Percentiles rank a stretch among this genome's conserved stretches.
Evolutionary conservation across 108 stramenopile genomes (phyloP).

Genomic region (Nitzschia sp.): DNA sequence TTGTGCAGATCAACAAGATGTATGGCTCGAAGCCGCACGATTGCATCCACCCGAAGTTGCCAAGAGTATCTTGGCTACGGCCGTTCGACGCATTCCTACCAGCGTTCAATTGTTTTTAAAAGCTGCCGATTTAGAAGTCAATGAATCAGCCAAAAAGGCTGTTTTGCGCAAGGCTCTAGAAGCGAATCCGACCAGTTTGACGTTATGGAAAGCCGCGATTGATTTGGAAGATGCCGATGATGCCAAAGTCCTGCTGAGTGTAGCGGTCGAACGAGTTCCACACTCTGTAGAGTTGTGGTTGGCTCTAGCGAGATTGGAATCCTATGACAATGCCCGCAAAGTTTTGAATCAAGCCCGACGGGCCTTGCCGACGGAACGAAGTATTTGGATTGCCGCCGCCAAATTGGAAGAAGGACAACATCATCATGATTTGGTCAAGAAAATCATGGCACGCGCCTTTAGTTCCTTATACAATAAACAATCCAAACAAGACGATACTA

Average conservation of each 20-base stretch:
- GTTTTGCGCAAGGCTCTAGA: conserved; percentile 95
- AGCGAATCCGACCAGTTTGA: conserved; percentile 88
- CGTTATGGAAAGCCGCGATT: conserved; percentile 96
- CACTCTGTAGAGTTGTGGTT: conserved; percentile 97
- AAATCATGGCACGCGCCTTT: conserved; percentile 82
- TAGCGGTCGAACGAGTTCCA: conserved; percentile 97
- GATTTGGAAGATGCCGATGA: conserved; percentile 95
- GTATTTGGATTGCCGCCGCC: conserved; percentile 96
- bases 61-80: conserved; percentile 88
- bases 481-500: conserved; percentile 22
- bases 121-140: conserved; percentile 80
- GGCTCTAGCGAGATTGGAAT: conserved; percentile 95
- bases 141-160: conserved; percentile 85
- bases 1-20: conserved; percentile 93
- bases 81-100: conserved; percentile 63
- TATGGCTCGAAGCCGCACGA: conserved; percentile 98
- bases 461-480: conserved; percentile 53
- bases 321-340: conserved; percentile 94
- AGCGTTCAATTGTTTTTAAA: conserved; percentile 79
- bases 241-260: conserved; percentile 88
- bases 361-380: conserved; percentile 88
- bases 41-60: conserved; percentile 87
- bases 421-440: conserved; percentile 68
- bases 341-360: conserved; percentile 95
- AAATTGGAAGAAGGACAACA: conserved; percentile 97